These are phyloP conservation scores for Zymoseptoria crescenta DNA, from an alignment of 2,329 filamentous ascomycete species.

Conservation along the genomic window DNA sequence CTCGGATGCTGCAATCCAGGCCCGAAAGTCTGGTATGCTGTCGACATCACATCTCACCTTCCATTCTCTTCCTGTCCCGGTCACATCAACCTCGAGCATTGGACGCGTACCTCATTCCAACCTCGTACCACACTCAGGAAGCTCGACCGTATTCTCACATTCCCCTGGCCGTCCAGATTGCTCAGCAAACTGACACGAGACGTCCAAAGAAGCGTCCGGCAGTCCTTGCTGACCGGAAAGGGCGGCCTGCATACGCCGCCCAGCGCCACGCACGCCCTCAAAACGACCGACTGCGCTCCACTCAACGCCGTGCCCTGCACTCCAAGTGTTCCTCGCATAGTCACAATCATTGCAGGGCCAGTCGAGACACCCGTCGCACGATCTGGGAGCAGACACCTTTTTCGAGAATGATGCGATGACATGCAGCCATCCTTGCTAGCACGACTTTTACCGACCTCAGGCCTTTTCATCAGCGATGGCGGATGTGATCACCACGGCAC, in stretches of 20 bases:
- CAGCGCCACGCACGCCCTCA: slow-evolving; percentile 18
- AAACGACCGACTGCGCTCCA: not conserved
- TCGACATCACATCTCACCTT: not conserved
- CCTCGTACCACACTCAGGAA: not conserved
- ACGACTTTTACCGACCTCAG: not conserved
- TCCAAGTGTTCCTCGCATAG: not conserved
- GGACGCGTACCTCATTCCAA: slow-evolving; percentile 1
- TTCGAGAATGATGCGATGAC: not conserved
- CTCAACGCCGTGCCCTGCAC: not conserved
- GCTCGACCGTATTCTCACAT: slow-evolving; percentile 5
- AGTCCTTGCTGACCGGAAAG: slow-evolving; percentile 13
- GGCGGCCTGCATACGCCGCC: slow-evolving; percentile 24
- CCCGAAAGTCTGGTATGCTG: not conserved
- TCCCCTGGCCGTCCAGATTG: not conserved
- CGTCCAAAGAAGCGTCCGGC: slow-evolving; percentile 16
- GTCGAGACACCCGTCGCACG: not conserved
- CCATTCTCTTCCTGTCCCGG: not conserved
- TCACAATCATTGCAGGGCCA: not conserved
- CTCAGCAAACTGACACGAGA: not conserved
- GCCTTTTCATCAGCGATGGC: not conserved
- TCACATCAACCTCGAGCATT: not conserved
- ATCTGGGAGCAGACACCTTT: not conserved
- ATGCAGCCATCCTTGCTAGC: not conserved
- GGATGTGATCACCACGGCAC: not conserved
- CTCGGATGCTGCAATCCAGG: slow-evolving; percentile 6